These are phyloP conservation scores for Biancaea sappan DNA, from an alignment of 306 rosid genomes.

Conservation along the genomic window DNA sequence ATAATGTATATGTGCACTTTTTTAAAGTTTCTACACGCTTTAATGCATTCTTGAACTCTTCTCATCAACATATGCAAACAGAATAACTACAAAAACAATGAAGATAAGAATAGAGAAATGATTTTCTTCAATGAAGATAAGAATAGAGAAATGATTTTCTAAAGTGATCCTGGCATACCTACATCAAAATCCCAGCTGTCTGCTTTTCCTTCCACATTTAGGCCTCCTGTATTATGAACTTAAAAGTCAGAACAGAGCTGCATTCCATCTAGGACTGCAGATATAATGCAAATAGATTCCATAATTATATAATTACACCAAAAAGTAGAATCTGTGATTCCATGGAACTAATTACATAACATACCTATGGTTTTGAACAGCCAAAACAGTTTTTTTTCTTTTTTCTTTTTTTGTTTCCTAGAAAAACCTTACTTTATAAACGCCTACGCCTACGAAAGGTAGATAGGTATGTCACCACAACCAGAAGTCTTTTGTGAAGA, in stretches of 20 bases:
- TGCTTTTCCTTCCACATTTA: slow-evolving; percentile 96
- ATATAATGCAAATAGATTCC: neutral
- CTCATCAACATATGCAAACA: no score
- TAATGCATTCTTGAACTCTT: neutral
- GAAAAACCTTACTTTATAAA: neutral
- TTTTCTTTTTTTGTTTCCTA: neutral
- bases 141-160: neutral
- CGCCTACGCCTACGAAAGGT: no score
- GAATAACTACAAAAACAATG: no score
- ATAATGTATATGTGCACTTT: neutral
- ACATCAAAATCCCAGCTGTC: slow-evolving; percentile 96
- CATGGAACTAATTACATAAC: neutral
- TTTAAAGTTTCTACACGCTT: neutral
- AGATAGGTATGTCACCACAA: no score
- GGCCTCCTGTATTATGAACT: slow-evolving; percentile 63
- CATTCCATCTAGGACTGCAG: neutral
- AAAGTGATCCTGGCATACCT: slow-evolving; percentile 51
- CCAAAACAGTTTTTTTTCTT: neutral
- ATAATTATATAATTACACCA: neutral
- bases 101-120: no score
- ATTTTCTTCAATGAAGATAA: neutral
- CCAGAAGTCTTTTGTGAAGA: neutral
- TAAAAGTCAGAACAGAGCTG: slow-evolving; percentile 12
- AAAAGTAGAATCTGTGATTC: neutral
- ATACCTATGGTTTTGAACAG: neutral